phyloP scores from a whole-genome alignment of 768 basidiomycete genomes.

The Naganishia friedmannii region DNA sequence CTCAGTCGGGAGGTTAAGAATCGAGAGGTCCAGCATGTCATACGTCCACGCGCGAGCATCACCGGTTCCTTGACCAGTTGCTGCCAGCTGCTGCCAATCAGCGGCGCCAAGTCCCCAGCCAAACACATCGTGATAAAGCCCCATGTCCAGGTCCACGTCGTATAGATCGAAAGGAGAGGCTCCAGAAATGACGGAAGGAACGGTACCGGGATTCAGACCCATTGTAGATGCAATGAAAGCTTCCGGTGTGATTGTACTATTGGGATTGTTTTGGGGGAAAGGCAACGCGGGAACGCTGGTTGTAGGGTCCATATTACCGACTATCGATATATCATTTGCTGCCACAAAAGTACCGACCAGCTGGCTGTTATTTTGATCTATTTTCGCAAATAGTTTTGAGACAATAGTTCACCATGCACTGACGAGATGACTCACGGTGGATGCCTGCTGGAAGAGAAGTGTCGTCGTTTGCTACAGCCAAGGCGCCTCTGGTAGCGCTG shows the following conservation, averaged over 20 bases:
- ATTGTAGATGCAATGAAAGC: slow-evolving; percentile 11
- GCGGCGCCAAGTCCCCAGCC: slow-evolving; percentile 21
- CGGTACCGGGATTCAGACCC: neutral
- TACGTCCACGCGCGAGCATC: slow-evolving; percentile 12
- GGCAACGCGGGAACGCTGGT: neutral
- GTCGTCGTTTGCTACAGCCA: no score
- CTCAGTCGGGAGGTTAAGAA: slow-evolving; percentile 10
- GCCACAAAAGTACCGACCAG: neutral
- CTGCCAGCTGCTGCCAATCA: slow-evolving; percentile 3
- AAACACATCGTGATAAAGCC: slow-evolving; percentile 19
- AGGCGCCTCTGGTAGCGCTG: no score
- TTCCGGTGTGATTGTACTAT: slow-evolving; percentile 6
- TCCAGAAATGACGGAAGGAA: slow-evolving; percentile 6
- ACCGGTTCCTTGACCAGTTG: neutral
- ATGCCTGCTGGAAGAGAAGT: neutral
- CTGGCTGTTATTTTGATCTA: neutral
- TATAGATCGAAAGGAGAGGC: slow-evolving; percentile 9
- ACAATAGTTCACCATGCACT: no score
- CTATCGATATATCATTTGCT: neutral
- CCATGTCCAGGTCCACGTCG: slow-evolving; percentile 15
- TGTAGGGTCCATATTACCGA: neutral
- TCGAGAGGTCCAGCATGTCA: slow-evolving; percentile 10
- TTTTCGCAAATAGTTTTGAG: neutral
- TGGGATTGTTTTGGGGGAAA: slow-evolving; percentile 13
- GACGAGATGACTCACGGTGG: neutral